Conservation (phyloP, 2,329 filamentous ascomycete genomes). For the Colletotrichum sp. region DNA sequence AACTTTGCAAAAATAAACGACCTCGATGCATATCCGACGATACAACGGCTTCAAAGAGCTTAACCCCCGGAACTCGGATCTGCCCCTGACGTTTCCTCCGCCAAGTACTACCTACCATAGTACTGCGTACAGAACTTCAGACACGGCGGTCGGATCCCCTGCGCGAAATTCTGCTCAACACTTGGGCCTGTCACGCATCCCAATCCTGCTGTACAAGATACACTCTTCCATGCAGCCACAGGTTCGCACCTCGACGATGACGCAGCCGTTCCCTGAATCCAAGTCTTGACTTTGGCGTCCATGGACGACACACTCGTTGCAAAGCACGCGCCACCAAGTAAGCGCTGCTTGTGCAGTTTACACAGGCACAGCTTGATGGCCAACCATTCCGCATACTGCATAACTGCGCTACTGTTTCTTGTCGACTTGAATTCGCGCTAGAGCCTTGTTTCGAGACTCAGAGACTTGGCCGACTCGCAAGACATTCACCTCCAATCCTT, state of each 20-base stretch:
- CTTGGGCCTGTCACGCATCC: not conserved
- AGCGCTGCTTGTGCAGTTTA: not conserved
- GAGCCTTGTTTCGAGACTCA: constrained; percentile 15
- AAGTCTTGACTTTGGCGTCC: not conserved
- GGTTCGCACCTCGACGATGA: not conserved
- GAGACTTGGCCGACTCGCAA: not conserved
- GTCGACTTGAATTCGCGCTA: constrained; percentile 4
- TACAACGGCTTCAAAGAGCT: not conserved
- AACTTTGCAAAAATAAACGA: not conserved
- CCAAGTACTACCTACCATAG: not conserved
- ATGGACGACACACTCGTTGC: not conserved
- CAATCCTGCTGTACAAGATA: not conserved
- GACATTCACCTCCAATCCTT: not conserved
- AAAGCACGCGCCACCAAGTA: not conserved
- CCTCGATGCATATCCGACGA: not conserved
- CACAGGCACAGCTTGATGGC: not conserved
- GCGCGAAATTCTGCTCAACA: constrained; percentile 1
- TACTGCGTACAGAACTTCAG: not conserved
- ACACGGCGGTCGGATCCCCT: constrained; percentile 4
- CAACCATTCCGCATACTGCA: constrained; percentile 9
- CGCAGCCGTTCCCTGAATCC: not conserved
- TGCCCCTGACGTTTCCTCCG: not conserved
- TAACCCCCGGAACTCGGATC: not conserved
- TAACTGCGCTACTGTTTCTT: constrained; percentile 17
- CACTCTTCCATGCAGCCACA: not conserved